phyloP scores from a whole-genome alignment of 2,329 filamentous ascomycete genomes.

The Akanthomyces muscarius region DNA sequence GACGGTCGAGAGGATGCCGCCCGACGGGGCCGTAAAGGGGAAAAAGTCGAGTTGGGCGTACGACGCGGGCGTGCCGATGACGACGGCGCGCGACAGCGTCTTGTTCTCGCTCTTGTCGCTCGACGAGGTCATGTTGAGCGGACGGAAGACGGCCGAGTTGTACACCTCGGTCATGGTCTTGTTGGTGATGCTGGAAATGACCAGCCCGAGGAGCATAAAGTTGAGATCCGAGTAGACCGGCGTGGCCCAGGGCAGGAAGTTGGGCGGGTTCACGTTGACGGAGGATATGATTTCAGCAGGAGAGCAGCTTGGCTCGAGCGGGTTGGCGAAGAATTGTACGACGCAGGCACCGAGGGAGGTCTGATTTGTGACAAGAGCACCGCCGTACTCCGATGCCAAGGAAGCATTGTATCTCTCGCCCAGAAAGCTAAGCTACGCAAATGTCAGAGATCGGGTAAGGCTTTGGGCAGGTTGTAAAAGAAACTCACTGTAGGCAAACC shows the following conservation, averaged over 20 bases:
- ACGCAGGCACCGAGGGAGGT: not conserved
- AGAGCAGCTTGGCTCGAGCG: not conserved
- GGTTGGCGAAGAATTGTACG: not conserved
- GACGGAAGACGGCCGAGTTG: not conserved
- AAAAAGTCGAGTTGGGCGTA: not conserved
- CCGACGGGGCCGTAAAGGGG: conserved; percentile 3
- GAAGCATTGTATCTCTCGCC: not conserved
- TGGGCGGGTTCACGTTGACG: not conserved
- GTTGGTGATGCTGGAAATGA: conserved; percentile 4
- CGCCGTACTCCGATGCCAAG: not conserved
- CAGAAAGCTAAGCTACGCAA: not conserved
- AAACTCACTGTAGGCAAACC: conserved; percentile 9
- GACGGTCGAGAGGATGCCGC: conserved; percentile 4
- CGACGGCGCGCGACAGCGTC: conserved; percentile 6
- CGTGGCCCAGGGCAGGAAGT: conserved; percentile 1
- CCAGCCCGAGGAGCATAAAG: conserved; percentile 11
- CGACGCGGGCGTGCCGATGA: not conserved
- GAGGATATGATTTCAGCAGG: not conserved
- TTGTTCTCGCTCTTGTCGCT: conserved; percentile 1
- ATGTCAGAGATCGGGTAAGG: not conserved
- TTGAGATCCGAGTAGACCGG: conserved; percentile 12
- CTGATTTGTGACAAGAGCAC: not conserved
- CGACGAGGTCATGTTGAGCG: conserved; percentile 15
- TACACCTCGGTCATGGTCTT: conserved; percentile 1
- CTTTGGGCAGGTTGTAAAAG: too few species aligned